A percentile compares a stretch with the other conserved stretches of the same genome.
These are phyloP conservation scores for Apiospora phragmitis DNA, from an alignment of 2,329 filamentous ascomycete genomes.

Conservation along the genomic window DNA sequence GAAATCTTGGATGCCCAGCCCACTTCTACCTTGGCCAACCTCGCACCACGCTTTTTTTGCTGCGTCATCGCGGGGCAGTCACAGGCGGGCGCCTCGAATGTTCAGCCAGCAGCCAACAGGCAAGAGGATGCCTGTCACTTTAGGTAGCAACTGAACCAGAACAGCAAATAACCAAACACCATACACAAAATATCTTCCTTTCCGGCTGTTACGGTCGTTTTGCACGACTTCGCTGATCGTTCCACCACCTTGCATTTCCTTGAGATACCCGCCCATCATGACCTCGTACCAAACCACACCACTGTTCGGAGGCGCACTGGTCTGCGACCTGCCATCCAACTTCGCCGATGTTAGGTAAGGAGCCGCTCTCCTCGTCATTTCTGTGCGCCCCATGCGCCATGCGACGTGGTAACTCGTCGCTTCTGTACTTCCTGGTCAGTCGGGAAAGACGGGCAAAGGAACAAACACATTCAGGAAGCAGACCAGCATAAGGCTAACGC, in stretches of 20 bases:
- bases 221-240: not conserved
- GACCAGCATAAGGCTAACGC: not conserved
- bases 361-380: not conserved
- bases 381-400: not conserved
- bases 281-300: conserved; percentile 53
- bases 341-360: conserved; percentile 73
- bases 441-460: not conserved
- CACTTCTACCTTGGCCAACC: conserved; percentile 6
- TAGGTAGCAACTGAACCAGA: not conserved
- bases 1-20: conserved; percentile 4
- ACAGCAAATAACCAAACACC: not conserved
- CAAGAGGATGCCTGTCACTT: not conserved
- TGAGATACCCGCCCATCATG: conserved; percentile 9
- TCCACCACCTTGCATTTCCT: not conserved
- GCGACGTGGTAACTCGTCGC: not conserved
- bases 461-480: not conserved
- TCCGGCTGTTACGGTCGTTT: not conserved
- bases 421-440: not conserved
- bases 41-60: conserved; percentile 7
- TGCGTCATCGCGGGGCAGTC: conserved; percentile 13
- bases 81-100: not conserved
- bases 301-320: conserved; percentile 73
- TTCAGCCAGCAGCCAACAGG: not conserved
- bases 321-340: conserved; percentile 64
- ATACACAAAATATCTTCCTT: not conserved